A percentile compares a stretch with the other conserved stretches of the same genome.
These are phyloP conservation scores for Orbilia blumenaviensis DNA, from an alignment of 2,329 filamentous ascomycete species.

Conservation along the genomic window DNA sequence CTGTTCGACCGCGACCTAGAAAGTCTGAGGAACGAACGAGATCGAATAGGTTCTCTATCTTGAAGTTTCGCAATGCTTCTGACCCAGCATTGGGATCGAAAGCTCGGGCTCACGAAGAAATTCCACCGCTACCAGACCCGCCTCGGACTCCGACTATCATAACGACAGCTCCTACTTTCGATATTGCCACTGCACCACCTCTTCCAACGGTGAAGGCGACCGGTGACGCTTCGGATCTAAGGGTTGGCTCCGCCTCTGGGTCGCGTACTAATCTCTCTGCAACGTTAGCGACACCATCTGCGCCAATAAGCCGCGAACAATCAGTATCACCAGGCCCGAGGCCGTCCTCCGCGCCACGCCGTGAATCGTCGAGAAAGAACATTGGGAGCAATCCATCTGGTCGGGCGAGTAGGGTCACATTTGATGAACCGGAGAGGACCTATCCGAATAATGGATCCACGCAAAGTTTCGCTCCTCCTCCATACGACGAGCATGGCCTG, in stretches of 20 bases:
- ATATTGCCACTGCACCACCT: constrained; percentile 61
- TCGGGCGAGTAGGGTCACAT: constrained; percentile 65
- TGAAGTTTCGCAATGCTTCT: constrained; percentile 57
- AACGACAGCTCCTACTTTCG: constrained; percentile 85
- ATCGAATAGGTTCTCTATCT: constrained; percentile 52
- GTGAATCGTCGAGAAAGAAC: constrained; percentile 63
- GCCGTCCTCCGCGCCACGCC: constrained; percentile 55
- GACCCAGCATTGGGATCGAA: constrained; percentile 57
- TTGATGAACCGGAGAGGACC: constrained; percentile 70
- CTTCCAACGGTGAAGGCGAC: constrained; percentile 21
- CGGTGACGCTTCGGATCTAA: constrained; percentile 58
- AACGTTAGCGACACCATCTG: constrained; percentile 21
- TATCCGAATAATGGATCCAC: constrained; percentile 63
- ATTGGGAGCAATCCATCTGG: constrained; percentile 68
- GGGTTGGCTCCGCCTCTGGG: constrained; percentile 60
- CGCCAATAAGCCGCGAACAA: constrained; percentile 53
- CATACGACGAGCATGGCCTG: constrained; percentile 72
- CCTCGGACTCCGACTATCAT: constrained; percentile 74
- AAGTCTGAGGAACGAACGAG: constrained; percentile 48
- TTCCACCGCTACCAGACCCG: constrained; percentile 53
- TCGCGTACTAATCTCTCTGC: constrained; percentile 52
- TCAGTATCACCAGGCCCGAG: constrained; percentile 57
- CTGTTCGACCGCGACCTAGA: constrained; percentile 38
- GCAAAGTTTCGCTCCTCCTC: constrained; percentile 64
- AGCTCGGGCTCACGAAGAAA: constrained; percentile 53